Evolutionary conservation across 345 rosid genomes (phyloP), one percentile per base, ranked within the genome.

Genomic region (Fremontodendron californicum): DNA sequence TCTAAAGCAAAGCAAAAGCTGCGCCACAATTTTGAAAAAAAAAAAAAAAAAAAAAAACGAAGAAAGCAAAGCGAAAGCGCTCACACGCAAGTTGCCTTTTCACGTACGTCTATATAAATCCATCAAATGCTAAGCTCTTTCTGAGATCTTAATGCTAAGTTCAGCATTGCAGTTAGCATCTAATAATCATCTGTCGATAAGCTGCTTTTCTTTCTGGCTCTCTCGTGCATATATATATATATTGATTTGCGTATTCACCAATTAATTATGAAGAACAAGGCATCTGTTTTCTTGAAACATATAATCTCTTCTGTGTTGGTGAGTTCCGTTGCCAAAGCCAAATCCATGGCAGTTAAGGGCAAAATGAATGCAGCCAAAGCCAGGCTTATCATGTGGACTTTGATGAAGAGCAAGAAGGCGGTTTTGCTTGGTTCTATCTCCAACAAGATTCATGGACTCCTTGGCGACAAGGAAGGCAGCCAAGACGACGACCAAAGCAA

Each of bases 241-340:
- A 2, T 4, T 31, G 16, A 35, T 18, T 19, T 33, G 45, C 12
- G 10, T 10, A 51, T 58, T 45, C 49, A 11, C 6, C 23, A 35
- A 19, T 42, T n/a, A 31, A 78, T 40, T 11, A 88, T 89, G 97
- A 94, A 90, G 91, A 93, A 80, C 81, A 84, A 76, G 82, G 88
- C 85, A 29, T 78, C 89, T 57, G 83, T 83, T 63, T 83, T 88
- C 79, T 79, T 94, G 84, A 94, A 92, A 79, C 81, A 72, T 18
- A 71, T 91, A 42, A 46, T 87, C 61, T 78, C 87, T 0, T 45
- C 84, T 23, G 27, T 94, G 81, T 42, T 83, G 31, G 42, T 89
- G 80, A 81, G 76, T 31, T 85, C 97, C 0, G 35, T 81, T 12
- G 89, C 83, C 25, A 92, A 84, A 78, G 83, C 90, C 76, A 89